phyloP scores from a whole-genome alignment of 108 stramenopile genomes.

The Cyclotella baltica region DNA sequence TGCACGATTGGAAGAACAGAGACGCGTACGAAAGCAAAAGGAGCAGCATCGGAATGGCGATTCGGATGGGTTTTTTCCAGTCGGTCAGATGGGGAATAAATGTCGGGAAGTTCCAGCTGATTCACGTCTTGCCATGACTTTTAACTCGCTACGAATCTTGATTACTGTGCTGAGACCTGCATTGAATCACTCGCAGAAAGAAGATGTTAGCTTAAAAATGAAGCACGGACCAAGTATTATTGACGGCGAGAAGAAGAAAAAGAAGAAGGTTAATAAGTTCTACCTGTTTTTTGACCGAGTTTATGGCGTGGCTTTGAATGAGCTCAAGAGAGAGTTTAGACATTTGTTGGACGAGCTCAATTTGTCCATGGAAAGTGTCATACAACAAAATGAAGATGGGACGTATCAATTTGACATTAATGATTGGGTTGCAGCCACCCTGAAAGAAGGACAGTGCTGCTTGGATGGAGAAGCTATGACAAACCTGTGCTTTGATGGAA shows the following conservation, averaged over 20 bases:
- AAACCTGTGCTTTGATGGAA: constrained; percentile 26
- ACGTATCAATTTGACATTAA: neutral
- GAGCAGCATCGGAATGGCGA: constrained; percentile 30
- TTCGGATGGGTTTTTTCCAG: constrained; percentile 7
- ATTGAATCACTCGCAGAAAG: constrained; percentile 36
- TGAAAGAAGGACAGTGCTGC: constrained; percentile 25
- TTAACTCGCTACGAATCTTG: constrained; percentile 49
- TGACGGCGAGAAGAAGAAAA: constrained; percentile 9
- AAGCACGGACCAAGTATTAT: constrained; percentile 34
- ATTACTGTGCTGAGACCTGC: constrained; percentile 37
- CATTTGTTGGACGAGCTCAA: constrained; percentile 30
- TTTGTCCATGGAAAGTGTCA: constrained; percentile 13
- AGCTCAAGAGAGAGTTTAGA: neutral
- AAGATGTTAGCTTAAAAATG: constrained; percentile 37
- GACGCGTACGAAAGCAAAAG: constrained; percentile 26
- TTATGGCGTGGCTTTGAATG: constrained; percentile 28
- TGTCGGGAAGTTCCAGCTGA: constrained; percentile 5
- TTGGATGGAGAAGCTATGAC: constrained; percentile 17
- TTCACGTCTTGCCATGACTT: constrained; percentile 28
- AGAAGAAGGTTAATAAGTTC: neutral
- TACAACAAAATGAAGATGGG: constrained; percentile 7
- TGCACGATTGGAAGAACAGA: constrained; percentile 44
- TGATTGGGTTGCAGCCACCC: constrained; percentile 25
- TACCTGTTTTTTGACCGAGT: constrained; percentile 34
- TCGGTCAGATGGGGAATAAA: neutral